Base-by-base conservation (phyloP, 1,284 basidiomycete genomes). In the Pascua guehoae region DNA sequence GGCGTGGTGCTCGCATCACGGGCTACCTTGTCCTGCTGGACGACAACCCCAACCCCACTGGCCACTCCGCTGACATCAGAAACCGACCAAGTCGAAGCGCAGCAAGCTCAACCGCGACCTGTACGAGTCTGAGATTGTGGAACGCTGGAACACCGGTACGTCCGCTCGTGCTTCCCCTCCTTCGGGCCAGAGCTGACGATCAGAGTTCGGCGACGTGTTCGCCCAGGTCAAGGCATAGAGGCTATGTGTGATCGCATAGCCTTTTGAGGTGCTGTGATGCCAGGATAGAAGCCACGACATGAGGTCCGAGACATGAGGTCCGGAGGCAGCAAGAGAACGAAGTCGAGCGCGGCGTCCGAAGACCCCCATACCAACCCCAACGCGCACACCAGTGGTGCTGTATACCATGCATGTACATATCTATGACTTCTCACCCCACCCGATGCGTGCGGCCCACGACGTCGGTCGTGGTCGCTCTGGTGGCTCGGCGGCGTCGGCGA, bases 181-280 rank as follows among this genome's bases (percentile, higher is more conserved):
- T 0, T 41, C 3, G 41, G 8, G 16, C 37, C 14, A 37, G 17
- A 8, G 51, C 60, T 63, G 45, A 62, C 45, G 16, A 9, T 15
- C 55, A 74, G 72, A 68, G 9, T 58, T 74, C 54, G 71, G 72
- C 38, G 72, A 74, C 54, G 61, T 70, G 42, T 68, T 66, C 51
- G 49, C 58, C 18, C 36, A 49, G 39, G 24, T 32, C 24, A 32
- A 32, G 24, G 24, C 24, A 3, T 32, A 32, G 24, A 32, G 24
- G 24, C 24, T 3, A 7, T 7, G 24, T 7, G 24, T 32, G 24
- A 32, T 32, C 24, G 24, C 24, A 32, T 32, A 32, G 24, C 24
- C 24, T 7, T 32, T 32, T 32, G 24, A 32, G 24, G 24, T 32
- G 24, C 24, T 32, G 24, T 7, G 7, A 7, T 7, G 7, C 24